phyloP scores from a whole-genome alignment of 148 eudicot genomes.

The Rhododendron williamsianum region DNA sequence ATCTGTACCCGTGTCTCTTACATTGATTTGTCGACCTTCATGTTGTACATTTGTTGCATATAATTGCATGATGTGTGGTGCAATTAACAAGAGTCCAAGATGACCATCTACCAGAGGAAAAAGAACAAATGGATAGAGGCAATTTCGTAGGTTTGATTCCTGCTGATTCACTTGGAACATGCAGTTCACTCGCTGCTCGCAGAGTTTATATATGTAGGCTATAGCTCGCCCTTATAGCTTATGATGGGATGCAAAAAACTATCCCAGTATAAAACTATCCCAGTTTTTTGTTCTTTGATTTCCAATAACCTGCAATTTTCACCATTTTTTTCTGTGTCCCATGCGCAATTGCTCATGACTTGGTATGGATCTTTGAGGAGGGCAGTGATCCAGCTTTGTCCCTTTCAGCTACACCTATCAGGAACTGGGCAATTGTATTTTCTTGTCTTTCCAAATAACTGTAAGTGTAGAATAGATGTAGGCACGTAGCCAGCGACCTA shows the following conservation, averaged over 20 bases:
- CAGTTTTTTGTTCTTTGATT: not conserved
- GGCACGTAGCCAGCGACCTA: not conserved
- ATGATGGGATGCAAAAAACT: not conserved
- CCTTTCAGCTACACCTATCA: not conserved
- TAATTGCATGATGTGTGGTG: not conserved
- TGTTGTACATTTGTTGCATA: not conserved
- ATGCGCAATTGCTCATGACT: not conserved
- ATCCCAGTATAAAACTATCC: not conserved
- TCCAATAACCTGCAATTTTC: not conserved
- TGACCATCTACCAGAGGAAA: too few species aligned
- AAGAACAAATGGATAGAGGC: too few species aligned
- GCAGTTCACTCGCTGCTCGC: too few species aligned
- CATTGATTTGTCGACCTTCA: not conserved
- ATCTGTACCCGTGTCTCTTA: not conserved
- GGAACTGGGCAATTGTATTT: not conserved
- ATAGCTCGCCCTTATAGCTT: too few species aligned
- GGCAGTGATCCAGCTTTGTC: not conserved
- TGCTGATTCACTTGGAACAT: too few species aligned
- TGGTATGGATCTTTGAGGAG: not conserved
- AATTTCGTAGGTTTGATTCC: too few species aligned
- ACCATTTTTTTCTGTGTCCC: not conserved
- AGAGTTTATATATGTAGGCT: too few species aligned
- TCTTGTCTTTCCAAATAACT: not conserved
- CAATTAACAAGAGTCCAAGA: not conserved
- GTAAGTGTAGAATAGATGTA: not conserved